Conservation (phyloP, 169 alveolate genomes). For the Toxoplasma gondii region DNA sequence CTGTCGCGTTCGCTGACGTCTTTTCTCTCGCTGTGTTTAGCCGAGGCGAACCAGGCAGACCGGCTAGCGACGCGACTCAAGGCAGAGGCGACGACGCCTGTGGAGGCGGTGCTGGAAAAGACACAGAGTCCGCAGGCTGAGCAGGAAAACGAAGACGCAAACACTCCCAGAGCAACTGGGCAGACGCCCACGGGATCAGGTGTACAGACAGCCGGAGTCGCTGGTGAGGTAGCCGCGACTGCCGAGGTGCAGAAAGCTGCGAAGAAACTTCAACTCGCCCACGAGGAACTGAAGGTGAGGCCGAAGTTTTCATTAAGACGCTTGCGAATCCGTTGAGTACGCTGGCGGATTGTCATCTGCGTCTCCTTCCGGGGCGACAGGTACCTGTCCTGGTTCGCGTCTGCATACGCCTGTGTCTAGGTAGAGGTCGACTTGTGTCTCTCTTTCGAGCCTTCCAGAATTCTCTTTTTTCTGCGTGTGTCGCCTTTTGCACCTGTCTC, state of each 20-base stretch:
- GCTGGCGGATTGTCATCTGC: too few relatives aligned
- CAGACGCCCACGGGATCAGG: neutral
- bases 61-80: constrained; percentile 45
- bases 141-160: neutral
- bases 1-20: neutral
- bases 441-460: too few relatives aligned
- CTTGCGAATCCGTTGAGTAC: too few relatives aligned
- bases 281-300: constrained; percentile 64
- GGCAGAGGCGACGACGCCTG: constrained; percentile 48
- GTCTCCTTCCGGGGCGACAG: too few relatives aligned
- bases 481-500: neutral
- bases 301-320: neutral
- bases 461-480: too few relatives aligned
- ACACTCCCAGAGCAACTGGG: neutral
- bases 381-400: too few relatives aligned
- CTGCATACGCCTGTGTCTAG: too few relatives aligned
- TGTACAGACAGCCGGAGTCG: neutral
- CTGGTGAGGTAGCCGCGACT: neutral
- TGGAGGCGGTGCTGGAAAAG: constrained; percentile 48
- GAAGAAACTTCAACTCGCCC: constrained; percentile 63
- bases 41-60: constrained; percentile 44
- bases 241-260: constrained; percentile 67
- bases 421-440: too few relatives aligned
- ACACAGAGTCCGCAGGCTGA: neutral
- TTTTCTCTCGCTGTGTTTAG: constrained; percentile 4